Percentiles rank a stretch among this genome's conserved stretches.
Conservation (phyloP, 371 early-diverging fungal species). For the Zopfochytrium polystomum region DNA sequence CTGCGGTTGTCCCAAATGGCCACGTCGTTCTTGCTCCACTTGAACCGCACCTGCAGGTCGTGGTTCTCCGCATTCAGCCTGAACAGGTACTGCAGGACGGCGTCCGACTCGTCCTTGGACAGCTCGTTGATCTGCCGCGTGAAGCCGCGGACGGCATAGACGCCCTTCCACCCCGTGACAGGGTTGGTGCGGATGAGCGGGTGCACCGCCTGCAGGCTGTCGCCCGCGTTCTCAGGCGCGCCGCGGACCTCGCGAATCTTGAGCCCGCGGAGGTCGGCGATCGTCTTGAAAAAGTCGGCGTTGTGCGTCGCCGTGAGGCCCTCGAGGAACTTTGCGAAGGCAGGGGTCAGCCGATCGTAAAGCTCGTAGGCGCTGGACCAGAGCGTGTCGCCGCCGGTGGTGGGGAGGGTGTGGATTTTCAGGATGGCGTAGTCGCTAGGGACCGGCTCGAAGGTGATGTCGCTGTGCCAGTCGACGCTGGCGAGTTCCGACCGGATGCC, state of each 20-base stretch:
- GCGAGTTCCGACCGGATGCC: no score
- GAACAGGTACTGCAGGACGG: no score
- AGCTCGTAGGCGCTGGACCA: no score
- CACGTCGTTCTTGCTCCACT: slow-evolving; percentile 57
- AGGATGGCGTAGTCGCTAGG: slow-evolving; percentile 56
- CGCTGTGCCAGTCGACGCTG: background rate
- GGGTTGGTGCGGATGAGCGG: slow-evolving; percentile 65
- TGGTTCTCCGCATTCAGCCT: no score
- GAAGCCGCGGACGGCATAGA: slow-evolving; percentile 33
- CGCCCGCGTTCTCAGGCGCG: slow-evolving; percentile 1
- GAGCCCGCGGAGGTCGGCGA: no score
- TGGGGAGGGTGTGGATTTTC: slow-evolving; percentile 51
- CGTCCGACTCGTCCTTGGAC: no score
- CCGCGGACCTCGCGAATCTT: no score
- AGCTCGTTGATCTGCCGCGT: slow-evolving; percentile 42
- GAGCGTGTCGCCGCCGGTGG: slow-evolving; percentile 53
- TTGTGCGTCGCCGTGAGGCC: no score
- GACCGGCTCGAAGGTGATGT: slow-evolving; percentile 46
- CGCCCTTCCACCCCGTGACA: slow-evolving; percentile 61
- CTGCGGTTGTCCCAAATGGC: slow-evolving; percentile 67
- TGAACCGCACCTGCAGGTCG: slow-evolving; percentile 63
- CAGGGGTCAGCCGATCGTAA: slow-evolving; percentile 55
- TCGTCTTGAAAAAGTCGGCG: no score
- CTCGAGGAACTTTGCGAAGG: no score
- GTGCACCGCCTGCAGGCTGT: slow-evolving; percentile 31